Percentiles rank a stretch among this genome's conserved stretches.
Conservation (phyloP, 1,139 yeast genomes). For the Nakaseomyces bracarensis region DNA sequence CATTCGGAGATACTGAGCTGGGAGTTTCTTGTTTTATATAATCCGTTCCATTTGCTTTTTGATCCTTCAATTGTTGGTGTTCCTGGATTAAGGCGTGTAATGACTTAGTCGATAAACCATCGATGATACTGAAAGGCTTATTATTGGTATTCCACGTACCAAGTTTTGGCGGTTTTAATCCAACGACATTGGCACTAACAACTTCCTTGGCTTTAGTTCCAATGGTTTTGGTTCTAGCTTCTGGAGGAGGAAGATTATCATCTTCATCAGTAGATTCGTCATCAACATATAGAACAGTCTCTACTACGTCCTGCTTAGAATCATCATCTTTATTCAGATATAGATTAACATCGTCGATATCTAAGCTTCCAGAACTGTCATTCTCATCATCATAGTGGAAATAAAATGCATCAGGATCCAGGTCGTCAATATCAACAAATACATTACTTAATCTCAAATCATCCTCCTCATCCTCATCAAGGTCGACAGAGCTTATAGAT, state of each 20-base stretch:
- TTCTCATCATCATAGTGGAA: slow-evolving; percentile 28
- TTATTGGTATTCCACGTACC: slow-evolving; percentile 88
- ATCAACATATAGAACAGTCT: slow-evolving; percentile 30
- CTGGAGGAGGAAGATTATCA: slow-evolving; percentile 58
- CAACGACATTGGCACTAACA: slow-evolving; percentile 72
- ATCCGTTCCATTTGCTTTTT: slow-evolving; percentile 12
- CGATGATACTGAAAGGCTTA: slow-evolving; percentile 88
- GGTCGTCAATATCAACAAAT: slow-evolving; percentile 33
- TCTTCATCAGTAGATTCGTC: slow-evolving; percentile 95
- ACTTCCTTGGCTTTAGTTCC: slow-evolving; percentile 82
- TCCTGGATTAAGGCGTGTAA: slow-evolving; percentile 39
- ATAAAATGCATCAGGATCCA: slow-evolving; percentile 35
- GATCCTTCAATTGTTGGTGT: slow-evolving; percentile 26
- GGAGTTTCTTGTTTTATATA: slow-evolving; percentile 9
- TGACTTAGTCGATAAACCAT: slow-evolving; percentile 83
- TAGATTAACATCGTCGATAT: slow-evolving; percentile 15
- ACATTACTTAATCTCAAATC: slow-evolving; percentile 30
- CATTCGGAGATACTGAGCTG: slow-evolving; percentile 26
- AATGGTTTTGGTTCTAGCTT: slow-evolving; percentile 43
- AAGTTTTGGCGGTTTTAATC: slow-evolving; percentile 81
- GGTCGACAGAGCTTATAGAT: slow-evolving; percentile 3
- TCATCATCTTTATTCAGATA: slow-evolving; percentile 11
- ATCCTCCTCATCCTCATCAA: slow-evolving; percentile 23
- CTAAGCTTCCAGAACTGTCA: slow-evolving; percentile 23
- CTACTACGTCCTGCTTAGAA: slow-evolving; percentile 22